These are phyloP conservation scores for Pyrenophora graminea DNA, from an alignment of 2,329 filamentous ascomycete species.

Conservation along the genomic window DNA sequence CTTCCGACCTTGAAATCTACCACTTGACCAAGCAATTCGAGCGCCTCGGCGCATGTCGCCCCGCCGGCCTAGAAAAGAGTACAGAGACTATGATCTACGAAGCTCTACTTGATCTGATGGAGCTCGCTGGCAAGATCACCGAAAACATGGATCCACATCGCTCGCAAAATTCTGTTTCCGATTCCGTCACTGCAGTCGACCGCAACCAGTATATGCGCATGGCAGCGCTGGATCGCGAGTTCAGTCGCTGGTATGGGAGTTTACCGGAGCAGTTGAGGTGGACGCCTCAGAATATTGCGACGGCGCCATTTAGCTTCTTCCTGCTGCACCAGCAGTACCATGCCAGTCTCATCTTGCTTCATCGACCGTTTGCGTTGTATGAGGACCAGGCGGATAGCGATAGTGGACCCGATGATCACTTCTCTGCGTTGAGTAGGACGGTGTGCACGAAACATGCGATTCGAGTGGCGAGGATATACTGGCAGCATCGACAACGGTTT, in stretches of 20 bases:
- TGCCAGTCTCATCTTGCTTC: slow-evolving; percentile 57
- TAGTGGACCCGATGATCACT: slow-evolving; percentile 48
- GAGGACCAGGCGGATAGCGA: slow-evolving; percentile 46
- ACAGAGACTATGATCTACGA: slow-evolving; percentile 54
- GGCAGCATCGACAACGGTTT: slow-evolving; percentile 59
- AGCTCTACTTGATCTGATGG: slow-evolving; percentile 60
- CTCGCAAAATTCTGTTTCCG: slow-evolving; percentile 32
- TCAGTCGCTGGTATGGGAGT: slow-evolving; percentile 60
- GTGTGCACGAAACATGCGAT: slow-evolving; percentile 62
- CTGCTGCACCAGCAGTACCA: slow-evolving; percentile 62
- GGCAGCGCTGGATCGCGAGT: slow-evolving; percentile 57
- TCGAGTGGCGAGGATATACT: slow-evolving; percentile 58
- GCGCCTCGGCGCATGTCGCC: slow-evolving; percentile 47
- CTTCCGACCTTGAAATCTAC: slow-evolving; percentile 56
- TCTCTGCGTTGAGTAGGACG: slow-evolving; percentile 54
- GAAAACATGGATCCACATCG: slow-evolving; percentile 48
- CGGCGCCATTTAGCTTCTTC: slow-evolving; percentile 53
- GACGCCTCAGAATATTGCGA: slow-evolving; percentile 43
- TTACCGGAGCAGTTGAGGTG: slow-evolving; percentile 53
- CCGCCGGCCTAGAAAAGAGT: slow-evolving; percentile 40
- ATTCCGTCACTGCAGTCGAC: slow-evolving; percentile 40
- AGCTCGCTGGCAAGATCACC: slow-evolving; percentile 58
- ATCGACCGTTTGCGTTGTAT: slow-evolving; percentile 59
- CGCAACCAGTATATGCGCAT: slow-evolving; percentile 57
- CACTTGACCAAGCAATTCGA: slow-evolving; percentile 54